Evolutionary conservation across 345 rosid genomes (phyloP), one percentile per base, ranked within the genome.

Genomic region (rapeseed (Brassica napus)): DNA sequence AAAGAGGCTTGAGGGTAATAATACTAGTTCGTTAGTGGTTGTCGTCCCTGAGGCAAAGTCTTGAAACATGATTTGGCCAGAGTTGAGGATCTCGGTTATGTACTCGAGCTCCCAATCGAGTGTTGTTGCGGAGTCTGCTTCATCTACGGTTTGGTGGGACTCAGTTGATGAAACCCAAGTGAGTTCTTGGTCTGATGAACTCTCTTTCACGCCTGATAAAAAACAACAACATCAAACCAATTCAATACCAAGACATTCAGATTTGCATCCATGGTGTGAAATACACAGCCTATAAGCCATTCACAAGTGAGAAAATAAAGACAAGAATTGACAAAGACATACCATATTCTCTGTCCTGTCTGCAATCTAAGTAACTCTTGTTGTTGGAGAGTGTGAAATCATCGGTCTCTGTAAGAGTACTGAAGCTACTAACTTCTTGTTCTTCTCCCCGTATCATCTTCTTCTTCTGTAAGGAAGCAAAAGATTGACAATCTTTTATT

Each of bases 41-140:
- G 64, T 79, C 11, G 64, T 79, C 11, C 93, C 91, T 74, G 85
- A 49, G 8, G 88, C 81, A 10, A 86, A 89, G 85, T 95, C 94
- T 70, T 86, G 88, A 60, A 88, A 88, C 93, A 85, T 85, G 75
- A 82, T 68, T 42, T 95, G 97, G 35, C 88, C 68, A 24, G 88
- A 85, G 65, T 77, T 81, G 8, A 91, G 85, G 12, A 93, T 84
- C 79, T 86, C 83, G 77, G 80, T 87, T 65, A 95, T 86, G 79
- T 91, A 95, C 59, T 84, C 87, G 6, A 85, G 74, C 81, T 93
- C 94, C 94, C 92, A 87, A 26, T 86, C 77, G 42, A 42, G n/a
- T 28, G 75, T 73, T 67, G 67, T 2, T 69, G 68, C 31, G 1
- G 81, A 68, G 60, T 68, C 71, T 68, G 73, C 81, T 76, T 74